phyloP scores from a whole-genome alignment of 2,329 filamentous ascomycete species.

The Thermothelomyces thermophilus region DNA sequence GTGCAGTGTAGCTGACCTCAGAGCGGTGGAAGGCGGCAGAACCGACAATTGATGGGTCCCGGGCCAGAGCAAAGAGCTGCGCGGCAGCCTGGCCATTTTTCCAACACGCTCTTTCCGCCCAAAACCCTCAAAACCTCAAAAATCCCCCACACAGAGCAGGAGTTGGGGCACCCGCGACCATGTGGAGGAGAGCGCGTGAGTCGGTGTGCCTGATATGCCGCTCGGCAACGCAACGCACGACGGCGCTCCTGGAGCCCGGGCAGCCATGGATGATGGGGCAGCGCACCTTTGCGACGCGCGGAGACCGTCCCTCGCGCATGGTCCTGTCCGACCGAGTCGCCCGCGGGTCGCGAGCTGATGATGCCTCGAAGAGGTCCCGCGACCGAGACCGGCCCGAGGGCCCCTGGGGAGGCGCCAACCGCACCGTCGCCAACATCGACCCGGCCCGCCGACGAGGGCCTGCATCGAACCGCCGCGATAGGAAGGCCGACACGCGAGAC shows the following conservation, averaged over 20 bases:
- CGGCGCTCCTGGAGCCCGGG: slow-evolving; percentile 10
- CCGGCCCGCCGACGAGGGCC: slow-evolving; percentile 15
- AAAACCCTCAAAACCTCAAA: too few relatives aligned
- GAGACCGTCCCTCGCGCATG: slow-evolving; percentile 48
- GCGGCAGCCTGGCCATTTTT: too few relatives aligned
- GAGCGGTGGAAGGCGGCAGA: slow-evolving; percentile 11
- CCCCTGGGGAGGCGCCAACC: slow-evolving; percentile 52
- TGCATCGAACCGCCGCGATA: neutral
- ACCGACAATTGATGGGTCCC: neutral
- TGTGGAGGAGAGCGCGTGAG: slow-evolving; percentile 25
- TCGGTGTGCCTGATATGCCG: slow-evolving; percentile 26
- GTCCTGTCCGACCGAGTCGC: slow-evolving; percentile 50
- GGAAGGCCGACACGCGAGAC: slow-evolving; percentile 25
- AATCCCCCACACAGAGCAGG: too few relatives aligned
- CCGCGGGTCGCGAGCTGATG: slow-evolving; percentile 29
- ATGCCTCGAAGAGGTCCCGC: slow-evolving; percentile 32
- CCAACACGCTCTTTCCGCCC: too few relatives aligned
- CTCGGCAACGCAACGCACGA: slow-evolving; percentile 18
- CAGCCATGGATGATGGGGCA: slow-evolving; percentile 30
- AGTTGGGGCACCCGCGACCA: too few relatives aligned
- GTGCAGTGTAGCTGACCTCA: too few relatives aligned
- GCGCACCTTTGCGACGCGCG: slow-evolving; percentile 34
- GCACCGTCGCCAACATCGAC: slow-evolving; percentile 40
- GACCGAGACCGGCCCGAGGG: slow-evolving; percentile 35
- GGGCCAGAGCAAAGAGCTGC: too few relatives aligned